These are phyloP conservation scores for Dipteronia sinensis DNA, from an alignment of 345 rosid species.

Conservation along the genomic window DNA sequence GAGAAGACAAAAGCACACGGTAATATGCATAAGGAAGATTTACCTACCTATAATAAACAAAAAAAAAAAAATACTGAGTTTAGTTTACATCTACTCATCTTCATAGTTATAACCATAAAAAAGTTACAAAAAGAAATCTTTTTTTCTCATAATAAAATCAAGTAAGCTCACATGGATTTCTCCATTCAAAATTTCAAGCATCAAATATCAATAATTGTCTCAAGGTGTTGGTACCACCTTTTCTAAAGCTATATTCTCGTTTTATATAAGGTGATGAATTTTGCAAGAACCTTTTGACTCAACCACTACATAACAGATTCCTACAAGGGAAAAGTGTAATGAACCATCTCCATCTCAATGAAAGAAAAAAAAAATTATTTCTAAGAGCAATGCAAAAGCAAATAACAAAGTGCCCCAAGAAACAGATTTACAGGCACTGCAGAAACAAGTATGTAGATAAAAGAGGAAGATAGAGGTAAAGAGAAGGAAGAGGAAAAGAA, in stretches of 20 bases:
- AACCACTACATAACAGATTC: not conserved
- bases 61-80: not conserved
- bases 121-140: not conserved
- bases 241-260: not conserved
- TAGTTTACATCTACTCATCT: not conserved
- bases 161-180: not conserved
- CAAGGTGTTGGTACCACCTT: not conserved
- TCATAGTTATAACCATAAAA: not conserved
- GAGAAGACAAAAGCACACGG: not conserved
- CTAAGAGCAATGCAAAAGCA: not conserved
- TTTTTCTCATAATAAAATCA: not conserved
- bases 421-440: not conserved
- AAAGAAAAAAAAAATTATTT: not conserved
- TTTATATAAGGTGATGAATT: not conserved
- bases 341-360: not conserved
- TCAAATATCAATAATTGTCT: not conserved
- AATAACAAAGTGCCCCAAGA: not conserved
- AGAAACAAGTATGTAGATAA: not conserved
- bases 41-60: no score
- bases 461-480: not conserved
- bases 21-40: not conserved
- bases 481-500: not conserved
- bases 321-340: not conserved
- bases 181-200: not conserved
- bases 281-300: not conserved